A percentile compares a stretch with the other conserved stretches of the same genome.
Evolutionary conservation across 2,329 filamentous ascomycete species (phyloP).

Genomic region (Penicillium polonicum): DNA sequence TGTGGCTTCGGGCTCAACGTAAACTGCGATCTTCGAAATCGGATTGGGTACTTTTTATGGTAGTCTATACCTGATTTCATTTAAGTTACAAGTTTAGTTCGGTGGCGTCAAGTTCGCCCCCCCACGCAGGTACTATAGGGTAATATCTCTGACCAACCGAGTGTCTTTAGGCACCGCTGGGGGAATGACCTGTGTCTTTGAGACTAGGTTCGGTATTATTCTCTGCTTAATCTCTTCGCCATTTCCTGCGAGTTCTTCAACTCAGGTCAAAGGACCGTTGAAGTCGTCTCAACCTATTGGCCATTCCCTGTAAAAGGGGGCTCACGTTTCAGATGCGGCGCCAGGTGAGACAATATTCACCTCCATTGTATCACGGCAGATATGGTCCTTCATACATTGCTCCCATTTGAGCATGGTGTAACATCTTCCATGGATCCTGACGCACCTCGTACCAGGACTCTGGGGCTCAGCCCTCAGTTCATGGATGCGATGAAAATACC

Average conservation of each 20-base stretch:
- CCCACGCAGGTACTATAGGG: background rate
- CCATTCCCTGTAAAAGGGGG: background rate
- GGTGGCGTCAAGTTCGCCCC: background rate
- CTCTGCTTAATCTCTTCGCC: background rate
- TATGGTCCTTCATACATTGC: background rate
- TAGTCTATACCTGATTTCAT: background rate
- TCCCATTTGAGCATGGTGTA: background rate
- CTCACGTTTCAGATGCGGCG: background rate
- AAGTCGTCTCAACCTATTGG: background rate
- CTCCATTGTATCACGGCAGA: background rate
- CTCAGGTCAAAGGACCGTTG: background rate
- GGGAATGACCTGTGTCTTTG: background rate
- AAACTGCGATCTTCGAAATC: background rate
- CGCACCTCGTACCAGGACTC: conserved; percentile 6
- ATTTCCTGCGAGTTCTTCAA: background rate
- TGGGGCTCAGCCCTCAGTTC: conserved; percentile 1
- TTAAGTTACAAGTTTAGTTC: background rate
- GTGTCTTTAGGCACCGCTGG: background rate
- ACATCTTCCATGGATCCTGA: background rate
- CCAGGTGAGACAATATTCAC: conserved; percentile 5
- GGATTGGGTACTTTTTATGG: background rate
- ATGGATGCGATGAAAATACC: background rate
- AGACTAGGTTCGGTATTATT: background rate
- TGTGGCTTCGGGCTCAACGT: background rate
- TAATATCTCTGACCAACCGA: background rate